Base-by-base conservation (phyloP, 305 asterid species). In the Fraxinus platypoda region DNA sequence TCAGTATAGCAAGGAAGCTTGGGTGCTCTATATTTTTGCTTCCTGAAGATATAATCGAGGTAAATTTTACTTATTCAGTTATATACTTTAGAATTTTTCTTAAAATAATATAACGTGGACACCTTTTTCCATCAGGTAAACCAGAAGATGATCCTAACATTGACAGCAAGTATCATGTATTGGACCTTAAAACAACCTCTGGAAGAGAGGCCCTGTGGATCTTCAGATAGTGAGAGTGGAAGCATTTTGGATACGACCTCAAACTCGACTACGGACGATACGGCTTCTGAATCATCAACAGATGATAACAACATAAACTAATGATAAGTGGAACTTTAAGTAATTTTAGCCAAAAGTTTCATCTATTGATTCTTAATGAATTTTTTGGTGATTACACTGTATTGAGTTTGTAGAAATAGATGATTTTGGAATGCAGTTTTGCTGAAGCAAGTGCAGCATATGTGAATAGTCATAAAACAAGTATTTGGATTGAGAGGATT, bases 21-120 rank as follows among this genome's bases (percentile, higher is more conserved):
- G 99, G 99, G 54, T 95, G 99, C 85, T 95, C 98, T 15, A 92
- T 95, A 85, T 95, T 95, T 81, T 88, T 95, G 88, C 98, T 95
- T 62, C 97, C 98, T 21, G 97, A 95, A 84, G 99, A 95, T 90
- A 91, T 95, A 87, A 88, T 91, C 12, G 97, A 95, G 98, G 99
- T 92, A 91, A 85, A 76, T 73, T 59, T 38, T 15, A 31, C 80
- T 52, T 81, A 31, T 26, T 2, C 21, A 78, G 64, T 54, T 35
- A 3, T 75, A 19, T 71, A 57, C 49, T 12, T 8, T 0, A 30
- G 3, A 76, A 71, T 21, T 25, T 8, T 21, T 21, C 33, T 23
- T 8, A 62, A 19, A 62, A 62, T 62, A 62, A 9, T 62, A 23
- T 21, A 23, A 62, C 4, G 6, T 9, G 72, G 31, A 21, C 4